Evolutionary conservation across 805 yeast genomes (phyloP), one percentile per base, ranked within the genome.

Genomic region (Sugiyamaella americana): DNA sequence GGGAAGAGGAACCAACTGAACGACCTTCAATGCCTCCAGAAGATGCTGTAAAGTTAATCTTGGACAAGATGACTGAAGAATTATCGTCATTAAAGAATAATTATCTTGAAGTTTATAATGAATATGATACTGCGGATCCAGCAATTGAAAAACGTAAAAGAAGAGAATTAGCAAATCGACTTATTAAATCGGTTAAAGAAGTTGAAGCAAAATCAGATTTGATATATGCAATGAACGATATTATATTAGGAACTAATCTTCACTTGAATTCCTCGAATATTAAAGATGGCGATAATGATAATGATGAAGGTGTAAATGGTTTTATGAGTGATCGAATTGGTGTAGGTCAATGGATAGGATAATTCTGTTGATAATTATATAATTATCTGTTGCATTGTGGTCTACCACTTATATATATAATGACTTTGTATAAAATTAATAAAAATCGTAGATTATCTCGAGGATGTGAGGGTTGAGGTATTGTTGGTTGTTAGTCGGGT

Each of bases 1-100:
- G 50, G 51, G 50, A 51, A 21, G 52, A 51, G 21, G 56, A 51
- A 34, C 40, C 22, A 3, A 35, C 54, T 1, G 19, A 39, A 3
- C 37, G 56, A 5, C 56, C 56, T 13, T 50, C 56, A n/a, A 43
- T 46, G 49, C 20, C 47, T 11, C 40, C 56, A 3, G 54, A 52
- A 18, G 54, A 48, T 17, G 50, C 54, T 3, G 52, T 41, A 19
- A 43, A 45, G 24, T 13, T 48, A 39, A 37, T 52, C n/a, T 39
- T 50, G 16, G 52, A 52, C 17, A 41, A 41, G 20, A 48, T 52
- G 54, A 37, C 37, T 5, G 20, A 38, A 18, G 56, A 52, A 23
- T 41, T 48, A 35, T 29, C 38, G 11, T n/a, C 34, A 8, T 40
- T 48, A 11, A 42, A 43, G 38, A 45, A 46, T 2, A 40, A 48